Evolutionary conservation across 164 flowering plant genomes (phyloP).

Genomic region (Nymphaea thermarum): DNA sequence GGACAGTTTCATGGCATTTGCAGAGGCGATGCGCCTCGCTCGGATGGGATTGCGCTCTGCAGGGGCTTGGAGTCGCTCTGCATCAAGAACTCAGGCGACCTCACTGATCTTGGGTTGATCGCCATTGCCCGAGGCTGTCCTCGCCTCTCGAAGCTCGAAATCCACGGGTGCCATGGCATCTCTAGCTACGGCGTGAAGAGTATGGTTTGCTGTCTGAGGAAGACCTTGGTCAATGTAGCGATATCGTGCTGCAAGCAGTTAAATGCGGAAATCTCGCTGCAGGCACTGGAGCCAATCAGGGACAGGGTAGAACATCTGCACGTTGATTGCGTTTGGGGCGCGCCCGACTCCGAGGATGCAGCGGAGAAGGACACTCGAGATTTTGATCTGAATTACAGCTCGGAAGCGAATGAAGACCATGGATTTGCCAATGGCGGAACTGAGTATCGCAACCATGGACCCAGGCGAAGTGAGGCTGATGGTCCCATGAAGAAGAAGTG

Average conservation of each 20-base stretch:
- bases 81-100: slow-evolving; percentile 52
- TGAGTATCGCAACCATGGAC: too few species aligned
- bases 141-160: slow-evolving; percentile 43
- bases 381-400: slow-evolving; percentile 27
- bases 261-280: slow-evolving; percentile 35
- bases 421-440: background rate
- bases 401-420: background rate
- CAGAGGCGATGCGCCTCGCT: slow-evolving; percentile 34
- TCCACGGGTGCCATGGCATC: slow-evolving; percentile 62
- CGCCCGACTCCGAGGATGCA: slow-evolving; percentile 10
- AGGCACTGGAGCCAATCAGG: slow-evolving; percentile 60
- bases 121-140: slow-evolving; percentile 68
- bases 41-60: slow-evolving; percentile 75
- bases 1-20: slow-evolving; percentile 79
- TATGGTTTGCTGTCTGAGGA: slow-evolving; percentile 35
- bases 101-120: slow-evolving; percentile 59
- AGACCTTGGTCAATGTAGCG: slow-evolving; percentile 52
- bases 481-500: slow-evolving; percentile 26
- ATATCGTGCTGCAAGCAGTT: slow-evolving; percentile 65
- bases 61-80: slow-evolving; percentile 42
- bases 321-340: slow-evolving; percentile 70
- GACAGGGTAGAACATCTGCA: slow-evolving; percentile 50
- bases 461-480: background rate
- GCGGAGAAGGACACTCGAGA: slow-evolving; percentile 2
- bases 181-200: slow-evolving; percentile 55